Evolutionary conservation across 169 alveolate species (phyloP).

Genomic region (Babesia divergens): DNA sequence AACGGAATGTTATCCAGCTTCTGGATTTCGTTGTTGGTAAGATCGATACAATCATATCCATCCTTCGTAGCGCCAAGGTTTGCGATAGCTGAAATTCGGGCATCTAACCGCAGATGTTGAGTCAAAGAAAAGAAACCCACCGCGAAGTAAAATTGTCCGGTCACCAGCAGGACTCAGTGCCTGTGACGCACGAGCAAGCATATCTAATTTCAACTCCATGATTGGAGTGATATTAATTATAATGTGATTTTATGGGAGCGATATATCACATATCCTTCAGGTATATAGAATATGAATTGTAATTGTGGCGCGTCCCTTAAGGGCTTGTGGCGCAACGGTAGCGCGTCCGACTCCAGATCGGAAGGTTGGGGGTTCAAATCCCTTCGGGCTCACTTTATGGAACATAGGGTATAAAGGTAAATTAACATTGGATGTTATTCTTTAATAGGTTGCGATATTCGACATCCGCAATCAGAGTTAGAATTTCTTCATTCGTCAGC

Average conservation of each 20-base stretch:
- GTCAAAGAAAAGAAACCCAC: neutral
- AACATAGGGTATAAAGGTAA: neutral
- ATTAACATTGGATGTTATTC: neutral
- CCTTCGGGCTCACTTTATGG: conserved; percentile 84
- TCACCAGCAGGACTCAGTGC: conserved; percentile 60
- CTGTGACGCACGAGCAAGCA: conserved; percentile 44
- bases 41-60: conserved; percentile 84
- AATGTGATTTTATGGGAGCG: neutral
- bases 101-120: conserved; percentile 59
- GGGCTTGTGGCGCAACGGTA: conserved; percentile 92
- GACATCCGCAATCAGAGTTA: conserved; percentile 12
- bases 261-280: neutral
- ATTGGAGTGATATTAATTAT: neutral
- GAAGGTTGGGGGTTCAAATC: conserved; percentile 93
- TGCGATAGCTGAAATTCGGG: conserved; percentile 81
- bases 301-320: neutral
- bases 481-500: conserved; percentile 59
- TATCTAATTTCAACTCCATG: conserved; percentile 55
- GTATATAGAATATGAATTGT: neutral
- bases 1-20: conserved; percentile 83
- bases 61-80: conserved; percentile 87
- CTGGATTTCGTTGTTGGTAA: conserved; percentile 85
- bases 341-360: conserved; percentile 94
- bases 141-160: conserved; percentile 59
- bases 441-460: neutral